phyloP scores from a whole-genome alignment of 2,329 filamentous ascomycete genomes.

The Fusarium sp. region DNA sequence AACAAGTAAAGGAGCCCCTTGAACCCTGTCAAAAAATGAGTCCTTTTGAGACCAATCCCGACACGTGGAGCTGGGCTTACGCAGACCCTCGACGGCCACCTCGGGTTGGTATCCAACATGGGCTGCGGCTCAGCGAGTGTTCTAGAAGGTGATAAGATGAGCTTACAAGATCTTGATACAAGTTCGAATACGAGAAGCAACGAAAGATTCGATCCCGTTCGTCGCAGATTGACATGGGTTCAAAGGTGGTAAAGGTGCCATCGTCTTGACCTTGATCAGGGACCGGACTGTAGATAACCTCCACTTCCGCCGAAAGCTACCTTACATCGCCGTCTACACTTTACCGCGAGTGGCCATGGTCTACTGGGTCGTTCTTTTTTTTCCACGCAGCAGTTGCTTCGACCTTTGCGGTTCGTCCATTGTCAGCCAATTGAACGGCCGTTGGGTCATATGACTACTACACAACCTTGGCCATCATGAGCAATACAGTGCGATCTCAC shows the following conservation, averaged over 20 bases:
- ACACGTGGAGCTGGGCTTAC: constrained; percentile 17
- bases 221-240: constrained; percentile 1
- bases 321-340: constrained; percentile 32
- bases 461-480: constrained; percentile 20
- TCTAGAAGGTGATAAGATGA: not conserved
- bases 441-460: constrained; percentile 4
- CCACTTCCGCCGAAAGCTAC: constrained; percentile 23
- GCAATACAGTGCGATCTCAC: constrained; percentile 35
- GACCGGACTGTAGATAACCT: constrained; percentile 21
- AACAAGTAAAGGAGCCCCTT: constrained; percentile 3
- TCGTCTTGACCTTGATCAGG: constrained; percentile 18
- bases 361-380: not conserved
- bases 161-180: not conserved
- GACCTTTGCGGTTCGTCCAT: not conserved
- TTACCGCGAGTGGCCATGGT: not conserved
- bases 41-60: constrained; percentile 15
- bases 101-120: not conserved
- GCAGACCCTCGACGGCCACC: not conserved
- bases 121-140: not conserved
- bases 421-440: constrained; percentile 8
- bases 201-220: not conserved
- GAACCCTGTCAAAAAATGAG: constrained; percentile 15
- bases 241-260: not conserved
- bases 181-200: constrained; percentile 17
- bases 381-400: constrained; percentile 8